phyloP scores from a whole-genome alignment of 164 flowering plant genomes.

The Piper longum region DNA sequence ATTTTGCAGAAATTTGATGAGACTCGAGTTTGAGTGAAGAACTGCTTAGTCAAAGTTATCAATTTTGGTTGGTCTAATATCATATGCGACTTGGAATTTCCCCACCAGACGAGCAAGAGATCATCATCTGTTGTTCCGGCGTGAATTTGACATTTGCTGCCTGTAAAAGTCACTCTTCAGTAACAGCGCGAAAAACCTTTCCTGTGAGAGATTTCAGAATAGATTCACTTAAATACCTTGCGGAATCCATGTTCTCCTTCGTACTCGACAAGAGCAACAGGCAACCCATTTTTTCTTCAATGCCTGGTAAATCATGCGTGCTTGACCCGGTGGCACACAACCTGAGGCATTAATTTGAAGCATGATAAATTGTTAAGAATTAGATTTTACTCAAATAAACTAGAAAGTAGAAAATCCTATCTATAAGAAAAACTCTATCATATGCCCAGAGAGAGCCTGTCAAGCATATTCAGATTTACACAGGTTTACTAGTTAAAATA shows the following conservation, averaged over 20 bases:
- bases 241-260: slow-evolving; percentile 99
- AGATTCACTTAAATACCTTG: slow-evolving; percentile 35
- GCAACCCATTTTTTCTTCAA: slow-evolving; percentile 78
- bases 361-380: too few species aligned
- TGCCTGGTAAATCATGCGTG: slow-evolving; percentile 71
- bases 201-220: background rate
- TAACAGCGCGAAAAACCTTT: too few species aligned
- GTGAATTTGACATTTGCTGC: slow-evolving; percentile 90
- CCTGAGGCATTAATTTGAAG: slow-evolving; percentile 21
- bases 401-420: too few species aligned
- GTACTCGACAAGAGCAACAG: slow-evolving; percentile 86
- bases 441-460: too few species aligned
- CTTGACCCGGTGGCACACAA: slow-evolving; percentile 77
- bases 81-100: slow-evolving; percentile 67
- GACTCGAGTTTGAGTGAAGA: background rate
- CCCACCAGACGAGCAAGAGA: slow-evolving; percentile 90
- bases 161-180: slow-evolving; percentile 18
- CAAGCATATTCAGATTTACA: too few species aligned
- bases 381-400: too few species aligned
- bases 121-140: slow-evolving; percentile 86
- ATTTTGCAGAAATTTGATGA: too few species aligned
- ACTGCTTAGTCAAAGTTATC: slow-evolving; percentile 63
- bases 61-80: slow-evolving; percentile 55
- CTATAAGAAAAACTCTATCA: too few species aligned
- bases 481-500: too few species aligned